Percentiles rank a stretch among this genome's conserved stretches.
Evolutionary conservation across 768 basidiomycete genomes (phyloP).

Genomic region (Chiua virens): DNA sequence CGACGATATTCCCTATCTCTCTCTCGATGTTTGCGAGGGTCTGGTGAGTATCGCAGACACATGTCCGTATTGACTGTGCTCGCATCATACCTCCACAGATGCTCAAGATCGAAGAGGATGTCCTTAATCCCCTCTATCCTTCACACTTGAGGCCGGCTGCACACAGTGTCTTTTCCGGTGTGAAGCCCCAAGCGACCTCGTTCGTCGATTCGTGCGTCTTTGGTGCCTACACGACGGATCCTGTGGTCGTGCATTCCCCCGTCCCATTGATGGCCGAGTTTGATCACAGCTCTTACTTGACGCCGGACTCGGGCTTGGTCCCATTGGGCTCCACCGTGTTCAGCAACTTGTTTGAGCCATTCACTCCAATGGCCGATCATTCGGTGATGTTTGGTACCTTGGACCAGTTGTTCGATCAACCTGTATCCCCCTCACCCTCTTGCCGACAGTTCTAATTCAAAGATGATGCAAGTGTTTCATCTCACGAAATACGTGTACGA

Average conservation of each 20-base stretch:
- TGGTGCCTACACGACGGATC: slow-evolving; percentile 11
- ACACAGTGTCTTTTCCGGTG: slow-evolving; percentile 24
- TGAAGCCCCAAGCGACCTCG: slow-evolving; percentile 30
- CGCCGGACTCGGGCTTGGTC: slow-evolving; percentile 1
- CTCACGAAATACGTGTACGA: slow-evolving; percentile 5
- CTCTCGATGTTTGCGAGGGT: slow-evolving; percentile 23
- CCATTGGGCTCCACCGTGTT: slow-evolving; percentile 31
- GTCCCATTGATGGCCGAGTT: slow-evolving; percentile 9
- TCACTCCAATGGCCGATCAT: slow-evolving; percentile 1
- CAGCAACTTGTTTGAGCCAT: slow-evolving; percentile 29
- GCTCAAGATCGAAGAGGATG: not conserved
- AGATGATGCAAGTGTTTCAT: not conserved
- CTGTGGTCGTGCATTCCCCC: no score
- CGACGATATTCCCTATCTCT: slow-evolving; percentile 36
- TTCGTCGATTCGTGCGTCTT: slow-evolving; percentile 30
- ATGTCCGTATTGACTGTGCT: not conserved
- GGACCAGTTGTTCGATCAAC: slow-evolving; percentile 33
- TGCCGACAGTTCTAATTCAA: not conserved
- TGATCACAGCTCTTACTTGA: slow-evolving; percentile 8
- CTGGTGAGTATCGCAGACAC: slow-evolving; percentile 15
- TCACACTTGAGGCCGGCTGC: slow-evolving; percentile 21
- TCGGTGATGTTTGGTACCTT: slow-evolving; percentile 19
- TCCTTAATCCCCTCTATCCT: slow-evolving; percentile 11
- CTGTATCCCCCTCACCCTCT: slow-evolving; percentile 25
- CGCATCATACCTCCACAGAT: slow-evolving; percentile 10